A percentile compares a stretch with the other conserved stretches of the same genome.
phyloP scores from a whole-genome alignment of 345 rosid species.

The Eucalyptus regnans region DNA sequence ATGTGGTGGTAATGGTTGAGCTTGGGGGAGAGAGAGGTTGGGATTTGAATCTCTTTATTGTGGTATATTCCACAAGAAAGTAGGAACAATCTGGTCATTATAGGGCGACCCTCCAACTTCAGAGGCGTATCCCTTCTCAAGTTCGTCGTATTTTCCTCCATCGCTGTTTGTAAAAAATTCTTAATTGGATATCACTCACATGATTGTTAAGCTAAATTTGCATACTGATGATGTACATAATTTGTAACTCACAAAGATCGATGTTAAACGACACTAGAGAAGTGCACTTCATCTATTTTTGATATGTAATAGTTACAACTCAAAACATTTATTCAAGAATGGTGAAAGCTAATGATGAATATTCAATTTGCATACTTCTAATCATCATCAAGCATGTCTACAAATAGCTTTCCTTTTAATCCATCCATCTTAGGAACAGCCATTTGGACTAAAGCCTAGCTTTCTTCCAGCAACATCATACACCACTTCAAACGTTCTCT shows the following conservation, averaged over 20 bases:
- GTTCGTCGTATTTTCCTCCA: neutral
- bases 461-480: conserved; percentile 1
- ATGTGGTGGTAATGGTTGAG: no score
- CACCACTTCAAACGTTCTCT: conserved; percentile 4
- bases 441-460: conserved; percentile 1
- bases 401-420: accelerated
- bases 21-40: accelerated
- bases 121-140: neutral
- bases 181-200: neutral
- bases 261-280: neutral
- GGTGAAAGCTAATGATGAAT: neutral
- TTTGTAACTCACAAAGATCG: neutral
- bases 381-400: neutral
- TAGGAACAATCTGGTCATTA: neutral
- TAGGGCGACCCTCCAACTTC: accelerated
- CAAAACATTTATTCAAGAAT: neutral
- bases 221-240: neutral
- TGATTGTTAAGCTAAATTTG: neutral
- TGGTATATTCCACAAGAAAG: no score
- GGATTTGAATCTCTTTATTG: no score
- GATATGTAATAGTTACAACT: neutral
- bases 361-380: neutral
- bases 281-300: neutral
- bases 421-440: neutral
- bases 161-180: neutral